Conservation (phyloP, 176 grass and related monocot genomes). For the Pharus latifolius region DNA sequence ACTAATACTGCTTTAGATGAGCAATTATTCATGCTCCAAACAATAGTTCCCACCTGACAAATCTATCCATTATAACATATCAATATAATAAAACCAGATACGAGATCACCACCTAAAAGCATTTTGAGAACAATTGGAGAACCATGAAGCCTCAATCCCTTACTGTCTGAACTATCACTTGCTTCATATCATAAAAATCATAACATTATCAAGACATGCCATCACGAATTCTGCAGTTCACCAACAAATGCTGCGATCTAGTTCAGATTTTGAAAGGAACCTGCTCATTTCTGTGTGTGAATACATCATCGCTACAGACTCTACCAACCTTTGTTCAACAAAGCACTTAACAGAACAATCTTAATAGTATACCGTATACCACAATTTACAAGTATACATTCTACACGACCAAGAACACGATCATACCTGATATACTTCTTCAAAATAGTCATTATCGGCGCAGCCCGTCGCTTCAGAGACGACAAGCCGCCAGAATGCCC, state of each 20-base stretch:
- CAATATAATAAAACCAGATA: neutral
- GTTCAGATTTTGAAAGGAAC: too few relatives aligned
- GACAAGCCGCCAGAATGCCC: conserved; percentile 76
- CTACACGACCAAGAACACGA: neutral
- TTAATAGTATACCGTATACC: too few relatives aligned
- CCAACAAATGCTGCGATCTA: too few relatives aligned
- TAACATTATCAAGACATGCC: neutral
- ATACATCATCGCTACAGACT: neutral
- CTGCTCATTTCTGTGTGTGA: too few relatives aligned
- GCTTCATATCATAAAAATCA: neutral
- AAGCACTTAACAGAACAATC: neutral
- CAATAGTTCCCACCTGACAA: neutral
- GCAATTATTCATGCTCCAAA: too few relatives aligned
- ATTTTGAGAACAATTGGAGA: neutral
- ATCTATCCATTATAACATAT: neutral
- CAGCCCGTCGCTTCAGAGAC: conserved; percentile 69
- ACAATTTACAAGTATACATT: neutral
- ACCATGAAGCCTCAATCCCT: neutral
- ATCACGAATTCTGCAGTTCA: too few relatives aligned
- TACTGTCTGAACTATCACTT: neutral
- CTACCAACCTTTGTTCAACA: neutral
- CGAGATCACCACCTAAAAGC: neutral
- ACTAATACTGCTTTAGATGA: too few relatives aligned
- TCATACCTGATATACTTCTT: conserved; percentile 81
- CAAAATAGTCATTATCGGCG: conserved; percentile 53